Percentiles rank a stretch among this genome's conserved stretches.
Conservation (phyloP, 768 basidiomycete species). For the Solioccasus polychromus region DNA sequence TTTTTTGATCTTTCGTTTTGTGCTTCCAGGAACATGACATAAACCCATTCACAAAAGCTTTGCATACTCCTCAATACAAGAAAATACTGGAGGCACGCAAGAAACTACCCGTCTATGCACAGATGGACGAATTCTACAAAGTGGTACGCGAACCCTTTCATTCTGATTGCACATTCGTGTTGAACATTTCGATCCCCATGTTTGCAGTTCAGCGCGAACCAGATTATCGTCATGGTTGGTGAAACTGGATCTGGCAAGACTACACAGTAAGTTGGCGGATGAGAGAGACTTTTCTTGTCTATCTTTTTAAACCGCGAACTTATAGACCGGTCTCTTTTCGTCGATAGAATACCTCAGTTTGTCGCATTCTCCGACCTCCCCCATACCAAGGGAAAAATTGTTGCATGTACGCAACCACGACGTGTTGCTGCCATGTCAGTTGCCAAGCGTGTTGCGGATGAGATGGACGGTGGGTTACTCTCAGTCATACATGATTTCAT, state of each 20-base stretch:
- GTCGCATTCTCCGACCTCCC: conserved; percentile 92
- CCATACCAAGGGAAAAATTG: conserved; percentile 83
- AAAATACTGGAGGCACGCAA: conserved; percentile 84
- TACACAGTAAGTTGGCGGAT: conserved; percentile 68
- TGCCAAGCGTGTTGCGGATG: conserved; percentile 96
- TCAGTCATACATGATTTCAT: neutral
- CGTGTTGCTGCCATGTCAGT: conserved; percentile 98
- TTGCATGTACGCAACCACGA: conserved; percentile 96
- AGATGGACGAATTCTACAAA: conserved; percentile 91
- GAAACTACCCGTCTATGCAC: conserved; percentile 86
- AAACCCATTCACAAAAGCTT: conserved; percentile 86
- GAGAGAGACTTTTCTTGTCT: conserved; percentile 19
- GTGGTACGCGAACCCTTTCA: conserved; percentile 55
- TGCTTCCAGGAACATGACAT: conserved; percentile 61
- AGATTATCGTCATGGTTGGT: conserved; percentile 88
- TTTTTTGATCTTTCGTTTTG: neutral
- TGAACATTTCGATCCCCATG: neutral
- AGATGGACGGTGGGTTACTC: conserved; percentile 87
- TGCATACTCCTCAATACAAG: conserved; percentile 75
- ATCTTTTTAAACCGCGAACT: conserved; percentile 19
- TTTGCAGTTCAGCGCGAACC: conserved; percentile 40
- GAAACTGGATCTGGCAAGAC: conserved; percentile 97
- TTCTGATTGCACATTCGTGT: neutral
- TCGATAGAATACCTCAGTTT: conserved; percentile 88
- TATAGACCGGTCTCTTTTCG: conserved; percentile 30